A percentile compares a stretch with the other conserved stretches of the same genome.
phyloP scores from a whole-genome alignment of 371 early-diverging fungal species.

The Mortierella sp. region DNA sequence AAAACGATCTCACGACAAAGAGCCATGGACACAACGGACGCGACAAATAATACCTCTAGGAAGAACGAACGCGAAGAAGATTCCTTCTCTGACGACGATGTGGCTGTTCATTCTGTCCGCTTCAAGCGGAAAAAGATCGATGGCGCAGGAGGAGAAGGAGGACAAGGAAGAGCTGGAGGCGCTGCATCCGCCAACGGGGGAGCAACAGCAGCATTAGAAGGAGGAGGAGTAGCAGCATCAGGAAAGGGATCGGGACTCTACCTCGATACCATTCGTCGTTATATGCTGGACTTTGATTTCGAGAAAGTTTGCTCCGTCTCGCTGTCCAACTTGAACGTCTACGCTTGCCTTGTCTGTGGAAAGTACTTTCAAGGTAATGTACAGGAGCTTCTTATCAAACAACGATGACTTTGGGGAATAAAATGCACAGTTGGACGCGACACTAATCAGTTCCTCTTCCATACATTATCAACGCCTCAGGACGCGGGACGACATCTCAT shows the following conservation, averaged over 20 bases:
- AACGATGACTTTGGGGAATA: neutral
- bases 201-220: neutral
- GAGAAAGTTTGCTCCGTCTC: conserved; percentile 97
- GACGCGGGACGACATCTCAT: conserved; percentile 91
- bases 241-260: conserved; percentile 55
- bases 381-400: too few species aligned
- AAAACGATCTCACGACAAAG: neutral
- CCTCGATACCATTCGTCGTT: conserved; percentile 78
- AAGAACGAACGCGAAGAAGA: conserved; percentile 45
- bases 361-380: conserved; percentile 93
- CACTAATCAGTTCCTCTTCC: conserved; percentile 4
- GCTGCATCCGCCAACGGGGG: neutral
- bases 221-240: conserved; percentile 1
- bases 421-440: neutral
- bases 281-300: conserved; percentile 97
- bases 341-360: conserved; percentile 97
- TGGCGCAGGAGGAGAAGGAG: neutral
- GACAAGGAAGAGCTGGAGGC: neutral
- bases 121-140: conserved; percentile 42
- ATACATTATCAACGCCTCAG: conserved; percentile 42
- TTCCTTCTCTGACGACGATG: conserved; percentile 43
- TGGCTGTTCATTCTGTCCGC: conserved; percentile 45
- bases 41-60: conserved; percentile 6
- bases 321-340: conserved; percentile 93
- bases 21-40: conserved; percentile 22